Evolutionary conservation across 176 grass and related monocot species (phyloP).

Genomic region (Themeda triandra): DNA sequence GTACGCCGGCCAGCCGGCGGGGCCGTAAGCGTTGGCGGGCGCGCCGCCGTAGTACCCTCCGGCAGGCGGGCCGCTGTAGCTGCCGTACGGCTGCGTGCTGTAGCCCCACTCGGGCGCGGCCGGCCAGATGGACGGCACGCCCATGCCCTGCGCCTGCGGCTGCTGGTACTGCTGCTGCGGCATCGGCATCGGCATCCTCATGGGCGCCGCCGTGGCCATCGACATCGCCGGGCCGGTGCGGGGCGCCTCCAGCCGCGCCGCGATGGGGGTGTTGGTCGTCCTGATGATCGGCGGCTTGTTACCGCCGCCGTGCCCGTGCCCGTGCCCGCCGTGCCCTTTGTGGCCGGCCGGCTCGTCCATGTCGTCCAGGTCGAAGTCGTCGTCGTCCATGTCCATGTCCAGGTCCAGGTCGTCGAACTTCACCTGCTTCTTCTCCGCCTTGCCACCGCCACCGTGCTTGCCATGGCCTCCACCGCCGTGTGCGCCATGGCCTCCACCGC

Average conservation of each 20-base stretch:
- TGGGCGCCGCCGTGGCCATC: conserved; percentile 16
- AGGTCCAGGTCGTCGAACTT: conserved; percentile 37
- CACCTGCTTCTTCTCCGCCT: conserved; percentile 24
- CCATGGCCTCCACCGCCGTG: background rate
- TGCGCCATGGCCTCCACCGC: background rate
- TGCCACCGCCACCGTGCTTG: background rate
- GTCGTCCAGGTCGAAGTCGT: conserved; percentile 31
- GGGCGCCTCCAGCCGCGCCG: conserved; percentile 33
- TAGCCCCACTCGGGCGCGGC: conserved; percentile 37
- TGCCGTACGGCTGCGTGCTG: conserved; percentile 28
- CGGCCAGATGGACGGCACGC: conserved; percentile 48
- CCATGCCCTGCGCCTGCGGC: background rate
- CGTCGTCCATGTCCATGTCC: background rate
- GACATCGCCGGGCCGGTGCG: conserved; percentile 32
- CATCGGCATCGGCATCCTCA: conserved; percentile 20
- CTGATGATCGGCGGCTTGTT: conserved; percentile 42
- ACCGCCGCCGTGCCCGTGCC: background rate
- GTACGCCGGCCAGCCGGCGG: conserved; percentile 10
- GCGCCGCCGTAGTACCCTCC: conserved; percentile 36
- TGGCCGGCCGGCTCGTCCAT: background rate
- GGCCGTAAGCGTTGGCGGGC: background rate
- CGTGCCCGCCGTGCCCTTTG: background rate
- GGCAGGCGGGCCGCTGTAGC: conserved; percentile 12
- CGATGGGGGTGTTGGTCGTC: conserved; percentile 9
- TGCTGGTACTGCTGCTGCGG: background rate